Conservation (phyloP, 140 eudicot genomes). For the Ambrosia hybrid region DNA sequence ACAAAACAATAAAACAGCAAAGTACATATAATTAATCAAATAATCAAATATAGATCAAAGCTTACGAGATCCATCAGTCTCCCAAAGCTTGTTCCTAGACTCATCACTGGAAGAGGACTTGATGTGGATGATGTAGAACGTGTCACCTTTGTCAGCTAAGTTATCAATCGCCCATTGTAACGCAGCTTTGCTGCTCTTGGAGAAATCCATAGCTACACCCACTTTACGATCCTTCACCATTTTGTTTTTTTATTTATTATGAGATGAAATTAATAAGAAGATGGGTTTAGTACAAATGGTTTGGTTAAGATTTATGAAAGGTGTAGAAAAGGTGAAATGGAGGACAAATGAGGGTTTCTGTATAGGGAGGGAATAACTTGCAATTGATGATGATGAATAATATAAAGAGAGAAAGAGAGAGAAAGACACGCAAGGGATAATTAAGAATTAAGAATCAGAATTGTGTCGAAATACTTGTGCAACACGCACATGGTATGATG, state of each 20-base stretch:
- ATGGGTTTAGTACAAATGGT: conserved; percentile 1
- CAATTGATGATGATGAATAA: too few species aligned
- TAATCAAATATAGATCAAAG: conserved; percentile 7
- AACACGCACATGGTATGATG: too few species aligned
- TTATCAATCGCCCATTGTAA: conserved; percentile 82
- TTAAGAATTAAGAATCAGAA: too few species aligned
- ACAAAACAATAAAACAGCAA: not conserved
- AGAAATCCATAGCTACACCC: conserved; percentile 92
- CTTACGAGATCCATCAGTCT: conserved; percentile 84
- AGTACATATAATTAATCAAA: too few species aligned
- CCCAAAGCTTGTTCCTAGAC: conserved; percentile 65
- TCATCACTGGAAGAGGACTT: conserved; percentile 43
- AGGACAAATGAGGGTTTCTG: too few species aligned
- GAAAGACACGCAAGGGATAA: too few species aligned
- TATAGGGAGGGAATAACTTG: too few species aligned
- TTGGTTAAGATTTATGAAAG: not conserved
- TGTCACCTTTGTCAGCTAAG: conserved; percentile 79
- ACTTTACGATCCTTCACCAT: conserved; percentile 76
- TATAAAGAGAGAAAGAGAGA: too few species aligned
- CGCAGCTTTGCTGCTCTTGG: conserved; percentile 85
- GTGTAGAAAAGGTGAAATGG: not conserved
- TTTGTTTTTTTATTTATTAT: conserved; percentile 1
- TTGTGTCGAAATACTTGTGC: too few species aligned
- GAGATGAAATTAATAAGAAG: conserved; percentile 10
- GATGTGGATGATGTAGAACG: conserved; percentile 68